A percentile compares a stretch with the other conserved stretches of the same genome.
Evolutionary conservation across 2,329 filamentous ascomycete species (phyloP).

Genomic region (Fusarium staphyleae): DNA sequence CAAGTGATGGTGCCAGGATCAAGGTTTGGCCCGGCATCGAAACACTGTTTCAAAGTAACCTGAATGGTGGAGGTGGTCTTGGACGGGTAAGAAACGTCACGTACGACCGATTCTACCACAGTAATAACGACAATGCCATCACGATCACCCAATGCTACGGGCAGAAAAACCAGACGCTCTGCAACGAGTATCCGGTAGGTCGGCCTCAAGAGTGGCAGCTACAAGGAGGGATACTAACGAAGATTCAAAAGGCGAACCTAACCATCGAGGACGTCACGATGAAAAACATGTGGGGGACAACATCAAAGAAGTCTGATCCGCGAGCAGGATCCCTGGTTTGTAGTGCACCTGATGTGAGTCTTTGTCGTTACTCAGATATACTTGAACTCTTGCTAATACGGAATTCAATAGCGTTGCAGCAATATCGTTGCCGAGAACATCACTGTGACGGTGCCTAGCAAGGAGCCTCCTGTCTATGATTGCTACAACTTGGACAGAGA

Average conservation of each 20-base stretch:
- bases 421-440: conserved; percentile 37
- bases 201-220: accelerated
- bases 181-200: conserved; percentile 36
- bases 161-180: conserved; percentile 39
- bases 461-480: conserved; percentile 33
- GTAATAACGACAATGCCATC: conserved; percentile 62
- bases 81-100: conserved; percentile 70
- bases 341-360: conserved; percentile 41
- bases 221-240: not conserved
- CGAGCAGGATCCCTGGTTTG: conserved; percentile 42
- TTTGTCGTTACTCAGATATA: accelerated
- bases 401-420: conserved; percentile 28
- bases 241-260: conserved; percentile 28
- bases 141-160: conserved; percentile 43
- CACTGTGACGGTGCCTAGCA: conserved; percentile 34
- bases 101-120: conserved; percentile 66
- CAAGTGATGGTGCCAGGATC: conserved; percentile 71
- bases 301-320: conserved; percentile 42
- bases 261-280: conserved; percentile 40
- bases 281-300: conserved; percentile 44
- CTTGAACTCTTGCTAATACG: not conserved
- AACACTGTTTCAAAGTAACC: conserved; percentile 50
- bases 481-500: conserved; percentile 31
- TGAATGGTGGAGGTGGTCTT: conserved; percentile 64
- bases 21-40: conserved; percentile 72